Evolutionary conservation across 345 rosid species (phyloP).

Genomic region (Hibiscus mutabilis): DNA sequence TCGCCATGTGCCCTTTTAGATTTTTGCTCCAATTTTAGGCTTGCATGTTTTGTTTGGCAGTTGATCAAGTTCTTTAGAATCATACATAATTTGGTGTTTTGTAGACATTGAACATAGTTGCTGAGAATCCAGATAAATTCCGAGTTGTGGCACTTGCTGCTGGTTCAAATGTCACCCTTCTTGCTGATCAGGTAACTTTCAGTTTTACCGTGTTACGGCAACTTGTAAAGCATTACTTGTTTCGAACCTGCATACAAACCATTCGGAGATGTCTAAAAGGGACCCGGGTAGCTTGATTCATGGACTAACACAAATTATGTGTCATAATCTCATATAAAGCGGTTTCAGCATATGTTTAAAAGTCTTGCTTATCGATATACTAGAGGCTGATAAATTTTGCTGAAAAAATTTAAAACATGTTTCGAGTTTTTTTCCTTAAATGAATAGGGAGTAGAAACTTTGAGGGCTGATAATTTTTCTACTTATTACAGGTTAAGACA

Average conservation of each 20-base stretch:
- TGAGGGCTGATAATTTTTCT: conserved; percentile 6
- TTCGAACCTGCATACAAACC: background rate
- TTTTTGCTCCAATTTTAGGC: background rate
- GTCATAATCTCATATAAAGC: background rate
- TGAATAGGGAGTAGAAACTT: background rate
- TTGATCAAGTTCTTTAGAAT: background rate
- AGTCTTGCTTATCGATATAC: background rate
- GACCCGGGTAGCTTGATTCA: background rate
- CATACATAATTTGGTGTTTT: conserved; percentile 4
- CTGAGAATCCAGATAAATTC: conserved; percentile 85
- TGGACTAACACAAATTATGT: background rate
- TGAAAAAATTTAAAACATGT: background rate
- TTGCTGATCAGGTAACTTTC: conserved; percentile 71
- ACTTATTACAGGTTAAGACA: conserved; percentile 55
- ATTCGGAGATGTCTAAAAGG: background rate
- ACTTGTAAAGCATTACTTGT: background rate
- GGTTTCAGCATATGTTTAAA: background rate
- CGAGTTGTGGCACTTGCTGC: conserved; percentile 90
- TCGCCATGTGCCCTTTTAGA: background rate
- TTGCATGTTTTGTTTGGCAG: background rate
- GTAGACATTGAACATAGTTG: conserved; percentile 89
- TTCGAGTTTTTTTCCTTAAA: background rate
- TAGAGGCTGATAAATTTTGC: background rate
- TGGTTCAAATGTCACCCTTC: conserved; percentile 91
- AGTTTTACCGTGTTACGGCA: background rate